These are phyloP conservation scores for Irpex rosettiformis DNA, from an alignment of 1,284 basidiomycete species.

Conservation along the genomic window DNA sequence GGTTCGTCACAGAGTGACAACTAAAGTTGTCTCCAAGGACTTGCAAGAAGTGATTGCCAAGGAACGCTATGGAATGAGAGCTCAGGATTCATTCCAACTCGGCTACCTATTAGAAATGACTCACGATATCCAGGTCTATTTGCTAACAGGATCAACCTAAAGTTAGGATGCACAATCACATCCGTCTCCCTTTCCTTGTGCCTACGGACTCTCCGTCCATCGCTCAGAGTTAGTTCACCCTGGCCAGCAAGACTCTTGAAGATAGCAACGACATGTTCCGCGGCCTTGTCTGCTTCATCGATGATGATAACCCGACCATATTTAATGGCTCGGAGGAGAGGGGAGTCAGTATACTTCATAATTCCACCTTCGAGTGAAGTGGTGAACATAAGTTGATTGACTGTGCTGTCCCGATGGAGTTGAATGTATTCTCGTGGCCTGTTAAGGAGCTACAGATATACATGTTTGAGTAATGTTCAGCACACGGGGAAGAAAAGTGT, in stretches of 20 bases:
- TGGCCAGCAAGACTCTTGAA: conserved; percentile 65
- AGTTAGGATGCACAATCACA: conserved; percentile 57
- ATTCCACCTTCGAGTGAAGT: conserved; percentile 54
- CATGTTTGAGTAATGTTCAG: neutral
- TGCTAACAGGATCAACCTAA: conserved; percentile 59
- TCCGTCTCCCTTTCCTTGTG: conserved; percentile 46
- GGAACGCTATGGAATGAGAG: conserved; percentile 44
- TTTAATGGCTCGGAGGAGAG: conserved; percentile 57
- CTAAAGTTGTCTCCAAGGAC: conserved; percentile 68
- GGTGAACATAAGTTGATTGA: conserved; percentile 66
- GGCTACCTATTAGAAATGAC: conserved; percentile 24
- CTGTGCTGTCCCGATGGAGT: conserved; percentile 65
- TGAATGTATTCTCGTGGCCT: conserved; percentile 68
- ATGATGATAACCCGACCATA: conserved; percentile 60
- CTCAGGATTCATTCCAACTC: neutral
- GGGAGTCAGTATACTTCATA: conserved; percentile 59
- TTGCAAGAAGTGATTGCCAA: conserved; percentile 69
- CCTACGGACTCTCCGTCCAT: conserved; percentile 54
- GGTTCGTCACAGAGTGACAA: conserved; percentile 61
- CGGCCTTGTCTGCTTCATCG: conserved; percentile 69
- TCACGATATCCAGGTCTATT: conserved; percentile 72
- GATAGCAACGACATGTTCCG: conserved; percentile 66
- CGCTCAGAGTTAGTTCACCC: conserved; percentile 56
- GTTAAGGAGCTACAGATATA: conserved; percentile 43
- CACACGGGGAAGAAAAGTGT: neutral